Percentiles rank a stretch among this genome's conserved stretches.
These are phyloP conservation scores for Eucalyptus cloeziana DNA, from an alignment of 345 rosid species.

Conservation along the genomic window DNA sequence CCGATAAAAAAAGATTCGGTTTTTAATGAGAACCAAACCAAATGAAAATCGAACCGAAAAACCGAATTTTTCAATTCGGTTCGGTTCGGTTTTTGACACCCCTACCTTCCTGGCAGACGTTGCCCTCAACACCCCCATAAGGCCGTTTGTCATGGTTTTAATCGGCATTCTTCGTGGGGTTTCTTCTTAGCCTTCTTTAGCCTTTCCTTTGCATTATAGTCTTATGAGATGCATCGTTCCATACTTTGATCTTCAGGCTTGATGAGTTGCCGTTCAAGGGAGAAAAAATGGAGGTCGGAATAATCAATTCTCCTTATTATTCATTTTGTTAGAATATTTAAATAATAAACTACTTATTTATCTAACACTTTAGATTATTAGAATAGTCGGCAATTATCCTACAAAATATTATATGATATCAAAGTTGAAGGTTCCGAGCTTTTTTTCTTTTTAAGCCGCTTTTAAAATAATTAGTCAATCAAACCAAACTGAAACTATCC, in stretches of 20 bases:
- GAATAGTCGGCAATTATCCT: accelerated
- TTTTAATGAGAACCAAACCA: no score
- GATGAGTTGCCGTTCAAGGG: background rate
- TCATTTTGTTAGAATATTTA: no score
- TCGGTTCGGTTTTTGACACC: no score
- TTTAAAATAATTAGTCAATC: no score
- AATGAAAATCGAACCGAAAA: no score
- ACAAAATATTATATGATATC: no score
- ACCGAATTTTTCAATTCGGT: no score
- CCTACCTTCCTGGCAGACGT: background rate
- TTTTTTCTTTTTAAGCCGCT: no score
- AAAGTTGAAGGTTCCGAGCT: accelerated
- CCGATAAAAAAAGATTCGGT: no score
- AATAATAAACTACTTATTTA: no score
- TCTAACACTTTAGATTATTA: no score
- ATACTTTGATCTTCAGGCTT: background rate
- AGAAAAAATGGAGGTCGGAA: background rate
- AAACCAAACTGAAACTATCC: no score
- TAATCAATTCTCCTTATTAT: background rate
- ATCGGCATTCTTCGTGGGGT: background rate
- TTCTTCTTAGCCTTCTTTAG: background rate
- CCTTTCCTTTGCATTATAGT: background rate
- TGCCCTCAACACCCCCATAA: background rate
- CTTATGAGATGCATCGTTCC: background rate
- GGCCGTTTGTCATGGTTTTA: background rate